Conservation (phyloP, 805 yeast genomes). For the Sugiyamaella chiloensis region DNA sequence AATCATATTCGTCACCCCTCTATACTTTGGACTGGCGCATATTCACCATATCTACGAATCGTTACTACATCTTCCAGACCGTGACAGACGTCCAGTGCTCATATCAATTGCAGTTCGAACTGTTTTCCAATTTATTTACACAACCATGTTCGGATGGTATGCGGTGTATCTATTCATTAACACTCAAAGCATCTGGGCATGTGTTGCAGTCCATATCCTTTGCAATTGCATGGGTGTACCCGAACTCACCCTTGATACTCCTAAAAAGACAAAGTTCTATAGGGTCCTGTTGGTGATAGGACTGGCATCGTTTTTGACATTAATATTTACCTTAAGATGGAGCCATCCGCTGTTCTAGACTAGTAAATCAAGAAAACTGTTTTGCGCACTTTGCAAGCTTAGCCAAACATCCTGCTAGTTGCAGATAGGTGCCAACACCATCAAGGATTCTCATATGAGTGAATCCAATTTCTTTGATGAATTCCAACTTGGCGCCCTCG, state of each 20-base stretch:
- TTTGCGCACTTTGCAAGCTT: not conserved
- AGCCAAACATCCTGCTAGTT: conserved; percentile 78
- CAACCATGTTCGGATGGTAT: conserved; percentile 67
- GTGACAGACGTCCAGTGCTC: conserved; percentile 16
- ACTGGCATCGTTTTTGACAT: conserved; percentile 34
- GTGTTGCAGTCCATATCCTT: conserved; percentile 56
- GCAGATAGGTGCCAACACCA: conserved; percentile 86
- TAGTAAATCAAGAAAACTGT: conserved; percentile 1
- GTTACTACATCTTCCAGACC: conserved; percentile 26
- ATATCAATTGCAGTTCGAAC: conserved; percentile 38
- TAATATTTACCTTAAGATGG: conserved; percentile 7
- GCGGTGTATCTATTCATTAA: conserved; percentile 56
- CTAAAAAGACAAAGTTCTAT: conserved; percentile 17
- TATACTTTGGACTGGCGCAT: conserved; percentile 75
- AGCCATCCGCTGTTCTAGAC: not conserved
- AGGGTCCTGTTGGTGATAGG: conserved; percentile 43
- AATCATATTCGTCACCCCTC: conserved; percentile 48
- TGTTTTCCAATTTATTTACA: conserved; percentile 57
- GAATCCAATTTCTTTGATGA: conserved; percentile 82
- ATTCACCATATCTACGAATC: conserved; percentile 65
- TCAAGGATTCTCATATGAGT: conserved; percentile 90
- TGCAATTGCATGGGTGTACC: conserved; percentile 78
- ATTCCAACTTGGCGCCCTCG: conserved; percentile 68
- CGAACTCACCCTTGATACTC: conserved; percentile 16
- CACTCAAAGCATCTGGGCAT: conserved; percentile 53